These are phyloP conservation scores for Pholiota microspora DNA, from an alignment of 768 basidiomycete genomes.

Conservation along the genomic window DNA sequence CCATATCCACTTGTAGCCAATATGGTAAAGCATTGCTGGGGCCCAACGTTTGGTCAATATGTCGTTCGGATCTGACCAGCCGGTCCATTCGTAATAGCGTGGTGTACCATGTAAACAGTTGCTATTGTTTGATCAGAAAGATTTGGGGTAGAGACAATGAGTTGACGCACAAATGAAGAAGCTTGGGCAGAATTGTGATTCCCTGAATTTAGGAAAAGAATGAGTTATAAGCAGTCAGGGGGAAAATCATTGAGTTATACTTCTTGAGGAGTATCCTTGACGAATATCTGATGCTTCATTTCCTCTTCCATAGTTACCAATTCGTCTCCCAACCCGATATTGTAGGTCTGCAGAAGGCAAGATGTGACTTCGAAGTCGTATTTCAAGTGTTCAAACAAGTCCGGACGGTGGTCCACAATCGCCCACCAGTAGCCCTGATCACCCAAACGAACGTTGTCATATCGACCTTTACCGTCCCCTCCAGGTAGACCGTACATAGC, in stretches of 20 bases:
- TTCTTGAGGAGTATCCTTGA: slow-evolving; percentile 37
- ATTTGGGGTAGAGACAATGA: background rate
- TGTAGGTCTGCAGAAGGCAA: slow-evolving; percentile 46
- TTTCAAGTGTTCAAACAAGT: slow-evolving; percentile 40
- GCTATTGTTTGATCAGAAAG: slow-evolving; percentile 11
- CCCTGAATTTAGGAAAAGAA: slow-evolving; percentile 21
- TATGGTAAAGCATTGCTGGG: slow-evolving; percentile 41
- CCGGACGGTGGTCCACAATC: slow-evolving; percentile 40
- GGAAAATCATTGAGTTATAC: slow-evolving; percentile 13
- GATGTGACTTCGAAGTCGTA: slow-evolving; percentile 50
- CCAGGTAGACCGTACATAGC: slow-evolving; percentile 42
- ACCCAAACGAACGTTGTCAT: slow-evolving; percentile 44
- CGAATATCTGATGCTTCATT: slow-evolving; percentile 30
- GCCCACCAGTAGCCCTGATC: slow-evolving; percentile 58
- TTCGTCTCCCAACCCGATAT: slow-evolving; percentile 41
- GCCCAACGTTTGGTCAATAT: slow-evolving; percentile 40
- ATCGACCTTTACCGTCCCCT: slow-evolving; percentile 30
- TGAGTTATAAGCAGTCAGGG: background rate
- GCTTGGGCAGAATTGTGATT: slow-evolving; percentile 39
- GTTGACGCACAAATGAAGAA: slow-evolving; percentile 50
- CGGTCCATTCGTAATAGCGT: slow-evolving; percentile 42
- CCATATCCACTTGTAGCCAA: slow-evolving; percentile 52
- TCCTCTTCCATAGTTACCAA: slow-evolving; percentile 32
- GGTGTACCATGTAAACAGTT: slow-evolving; percentile 43
- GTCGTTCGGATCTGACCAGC: slow-evolving; percentile 42